A percentile compares a stretch with the other conserved stretches of the same genome.
phyloP scores from a whole-genome alignment of 768 basidiomycete species.

The Trametes maxima region DNA sequence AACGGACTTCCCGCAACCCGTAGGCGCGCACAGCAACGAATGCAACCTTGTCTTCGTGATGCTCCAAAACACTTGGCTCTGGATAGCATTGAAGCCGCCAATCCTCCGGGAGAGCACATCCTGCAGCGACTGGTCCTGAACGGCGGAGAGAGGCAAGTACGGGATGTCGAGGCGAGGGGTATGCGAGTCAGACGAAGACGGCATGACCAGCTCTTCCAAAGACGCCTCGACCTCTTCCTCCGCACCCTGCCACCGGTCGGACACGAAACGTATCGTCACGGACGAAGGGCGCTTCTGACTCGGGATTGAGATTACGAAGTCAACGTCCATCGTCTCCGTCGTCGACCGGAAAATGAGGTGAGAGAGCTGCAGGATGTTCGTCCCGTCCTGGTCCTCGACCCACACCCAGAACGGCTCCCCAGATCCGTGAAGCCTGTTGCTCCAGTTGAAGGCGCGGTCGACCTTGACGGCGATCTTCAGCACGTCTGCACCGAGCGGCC shows the following conservation, averaged over 20 bases:
- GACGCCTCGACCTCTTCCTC: conserved; percentile 71
- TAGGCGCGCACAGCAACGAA: conserved; percentile 75
- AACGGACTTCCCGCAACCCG: conserved; percentile 79
- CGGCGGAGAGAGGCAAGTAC: conserved; percentile 60
- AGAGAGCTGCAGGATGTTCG: conserved; percentile 79
- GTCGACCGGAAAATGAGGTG: conserved; percentile 72
- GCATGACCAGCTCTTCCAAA: conserved; percentile 78
- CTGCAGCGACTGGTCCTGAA: conserved; percentile 51
- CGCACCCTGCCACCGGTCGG: conserved; percentile 92
- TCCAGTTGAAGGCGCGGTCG: conserved; percentile 79
- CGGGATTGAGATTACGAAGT: conserved; percentile 81
- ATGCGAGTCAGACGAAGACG: conserved; percentile 54
- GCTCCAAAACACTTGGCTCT: conserved; percentile 90
- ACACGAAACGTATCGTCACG: conserved; percentile 77
- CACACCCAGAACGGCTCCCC: conserved; percentile 94
- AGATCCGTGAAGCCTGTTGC: conserved; percentile 66
- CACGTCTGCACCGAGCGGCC: conserved; percentile 83
- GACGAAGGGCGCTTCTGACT: conserved; percentile 58
- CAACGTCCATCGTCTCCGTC: conserved; percentile 59
- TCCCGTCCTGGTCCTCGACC: conserved; percentile 85
- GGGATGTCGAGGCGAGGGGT: conserved; percentile 73
- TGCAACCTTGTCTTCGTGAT: conserved; percentile 67
- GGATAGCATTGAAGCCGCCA: conserved; percentile 76
- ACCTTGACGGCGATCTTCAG: conserved; percentile 74
- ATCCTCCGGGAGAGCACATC: conserved; percentile 49